Evolutionary conservation across 768 basidiomycete genomes (phyloP), one percentile per base, ranked within the genome.

Genomic region (Leucosporidium yakuticum): DNA sequence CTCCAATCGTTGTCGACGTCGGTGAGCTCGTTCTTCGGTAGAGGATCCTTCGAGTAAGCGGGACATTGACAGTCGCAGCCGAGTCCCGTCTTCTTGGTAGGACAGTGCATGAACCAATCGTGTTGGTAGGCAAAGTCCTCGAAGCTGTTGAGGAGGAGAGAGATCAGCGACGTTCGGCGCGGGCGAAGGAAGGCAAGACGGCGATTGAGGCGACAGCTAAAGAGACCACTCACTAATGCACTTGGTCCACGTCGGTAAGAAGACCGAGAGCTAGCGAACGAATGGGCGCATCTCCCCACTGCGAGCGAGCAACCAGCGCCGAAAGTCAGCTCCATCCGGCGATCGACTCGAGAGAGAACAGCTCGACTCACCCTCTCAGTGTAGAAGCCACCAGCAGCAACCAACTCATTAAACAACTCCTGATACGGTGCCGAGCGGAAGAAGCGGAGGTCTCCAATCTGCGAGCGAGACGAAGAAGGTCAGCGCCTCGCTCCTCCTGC

Each of bases 341-440:
- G 19, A 4, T 25, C 39, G 8, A 25, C 17, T 9, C 11, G 3
- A 36, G 27, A 21, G 29, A 47, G 4, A 19, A 14, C 39, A 44
- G 39, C 6, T 44, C 15, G 4, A 32, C 62, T 21, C 44, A 68
- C 67, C 11, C 67, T 44, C 44, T 69, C 68, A 21, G 91, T 91
- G 78, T 92, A 93, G 78, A 93, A 93, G 19, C 91, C 91, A 65
- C 91, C 91, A 50, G 82, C 82, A 63, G 83, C 74, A 62, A 93
- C 91, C n/a, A 94, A 81, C 77, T 84, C 85, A 54, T 90, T 85
- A 70, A 93, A 93, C 81, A 85, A 92, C 73, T 88, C 86, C 68
- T 80, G 82, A 76, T 94, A 94, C 11, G 85, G 85, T 69, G 89
- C 86, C n/a, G 87, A 80, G 75, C 91, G 82, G 91, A 90, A 93